phyloP scores from a whole-genome alignment of 768 basidiomycete genomes.

The Vararia minispora region DNA sequence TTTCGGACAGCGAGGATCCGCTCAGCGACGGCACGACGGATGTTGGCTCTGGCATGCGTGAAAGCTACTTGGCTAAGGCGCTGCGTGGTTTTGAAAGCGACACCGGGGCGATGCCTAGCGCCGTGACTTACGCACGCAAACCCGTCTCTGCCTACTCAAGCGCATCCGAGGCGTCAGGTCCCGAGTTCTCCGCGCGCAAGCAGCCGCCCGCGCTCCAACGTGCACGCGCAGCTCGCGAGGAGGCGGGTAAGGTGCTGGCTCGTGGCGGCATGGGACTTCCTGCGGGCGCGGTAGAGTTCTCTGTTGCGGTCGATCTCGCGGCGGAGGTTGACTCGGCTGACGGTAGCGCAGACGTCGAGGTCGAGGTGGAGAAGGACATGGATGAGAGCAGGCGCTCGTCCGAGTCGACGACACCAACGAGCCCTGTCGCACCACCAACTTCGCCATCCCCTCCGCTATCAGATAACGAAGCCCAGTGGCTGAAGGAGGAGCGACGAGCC shows the following conservation, averaged over 20 bases:
- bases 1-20: conserved; percentile 6
- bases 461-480: conserved; percentile 8
- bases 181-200: no score
- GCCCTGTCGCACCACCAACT: no score
- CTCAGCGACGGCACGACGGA: conserved; percentile 10
- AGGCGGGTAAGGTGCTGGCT: conserved; percentile 12
- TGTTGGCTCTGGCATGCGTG: no score
- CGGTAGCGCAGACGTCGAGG: conserved; percentile 1
- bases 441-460: no score
- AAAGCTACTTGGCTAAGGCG: no score
- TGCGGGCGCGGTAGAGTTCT: conserved; percentile 10
- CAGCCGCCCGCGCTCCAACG: no score
- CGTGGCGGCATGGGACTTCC: conserved; percentile 7
- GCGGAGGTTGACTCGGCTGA: conserved; percentile 10
- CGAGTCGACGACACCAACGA: conserved; percentile 1
- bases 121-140: no score
- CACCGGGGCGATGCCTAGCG: no score
- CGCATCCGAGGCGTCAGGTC: no score
- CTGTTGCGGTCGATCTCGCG: conserved; percentile 8
- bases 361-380: not conserved
- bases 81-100: no score
- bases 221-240: conserved; percentile 11
- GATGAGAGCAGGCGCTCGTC: not conserved
- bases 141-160: no score
- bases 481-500: conserved; percentile 12